Evolutionary conservation across 75 land plant species (phyloP).

Genomic region (Ceratopteris richardii): DNA sequence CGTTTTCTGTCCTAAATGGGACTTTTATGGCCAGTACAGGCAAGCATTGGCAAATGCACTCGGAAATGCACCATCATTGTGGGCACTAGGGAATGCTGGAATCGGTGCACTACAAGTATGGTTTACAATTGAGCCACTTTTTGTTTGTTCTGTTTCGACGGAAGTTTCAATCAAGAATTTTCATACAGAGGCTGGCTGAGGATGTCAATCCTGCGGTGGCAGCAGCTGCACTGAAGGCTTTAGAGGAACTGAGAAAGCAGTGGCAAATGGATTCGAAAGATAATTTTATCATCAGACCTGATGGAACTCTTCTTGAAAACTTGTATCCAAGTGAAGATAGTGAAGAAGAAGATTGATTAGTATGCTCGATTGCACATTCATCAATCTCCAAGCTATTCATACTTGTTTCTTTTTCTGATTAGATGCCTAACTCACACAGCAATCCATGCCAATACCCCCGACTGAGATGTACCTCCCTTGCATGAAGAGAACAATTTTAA

Average conservation of each 20-base stretch:
- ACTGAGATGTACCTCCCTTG: too few species aligned
- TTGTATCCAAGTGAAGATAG: not conserved
- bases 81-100: conserved; percentile 98
- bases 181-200: conserved; percentile 69
- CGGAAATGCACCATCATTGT: conserved; percentile 93
- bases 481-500: too few species aligned
- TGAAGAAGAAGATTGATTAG: not conserved
- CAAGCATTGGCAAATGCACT: conserved; percentile 94
- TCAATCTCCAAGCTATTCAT: too few species aligned
- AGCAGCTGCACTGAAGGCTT: conserved; percentile 81
- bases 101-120: conserved; percentile 95
- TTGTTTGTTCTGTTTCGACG: conserved; percentile 1
- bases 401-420: too few species aligned
- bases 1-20: too few species aligned
- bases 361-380: too few species aligned
- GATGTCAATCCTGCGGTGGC: conserved; percentile 91
- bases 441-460: too few species aligned
- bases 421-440: too few species aligned
- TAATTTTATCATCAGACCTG: conserved; percentile 41
- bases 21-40: conserved; percentile 21
- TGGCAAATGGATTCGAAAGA: conserved; percentile 76
- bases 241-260: conserved; percentile 69
- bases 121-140: not conserved
- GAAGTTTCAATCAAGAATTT: too few species aligned
- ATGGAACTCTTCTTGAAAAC: conserved; percentile 12